Conservation (phyloP, 2,329 filamentous ascomycete species). For the Amphichorda felina region DNA sequence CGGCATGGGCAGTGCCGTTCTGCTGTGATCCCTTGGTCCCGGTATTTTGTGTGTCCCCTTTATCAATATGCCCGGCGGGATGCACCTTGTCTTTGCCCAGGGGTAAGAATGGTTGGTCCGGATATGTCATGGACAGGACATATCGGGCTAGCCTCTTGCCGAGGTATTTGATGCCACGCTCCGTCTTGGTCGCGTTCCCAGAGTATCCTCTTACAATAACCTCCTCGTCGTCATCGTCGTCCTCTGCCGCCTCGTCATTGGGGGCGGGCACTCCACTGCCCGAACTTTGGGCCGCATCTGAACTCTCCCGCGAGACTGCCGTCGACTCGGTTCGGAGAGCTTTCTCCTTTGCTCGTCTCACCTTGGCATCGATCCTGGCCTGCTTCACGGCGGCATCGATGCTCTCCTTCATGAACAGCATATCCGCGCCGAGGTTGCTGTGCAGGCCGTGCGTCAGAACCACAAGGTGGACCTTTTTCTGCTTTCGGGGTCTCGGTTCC, state of each 20-base stretch:
- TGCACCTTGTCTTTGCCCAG: slow-evolving; percentile 32
- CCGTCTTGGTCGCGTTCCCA: slow-evolving; percentile 82
- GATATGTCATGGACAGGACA: slow-evolving; percentile 80
- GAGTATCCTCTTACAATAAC: slow-evolving; percentile 84
- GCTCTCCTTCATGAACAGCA: slow-evolving; percentile 95
- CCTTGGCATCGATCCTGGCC: slow-evolving; percentile 57
- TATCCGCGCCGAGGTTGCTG: slow-evolving; percentile 89
- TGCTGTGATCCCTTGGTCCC: slow-evolving; percentile 41
- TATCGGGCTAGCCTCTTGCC: slow-evolving; percentile 91
- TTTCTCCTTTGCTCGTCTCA: slow-evolving; percentile 40
- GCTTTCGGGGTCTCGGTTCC: slow-evolving; percentile 30
- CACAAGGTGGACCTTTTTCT: slow-evolving; percentile 80
- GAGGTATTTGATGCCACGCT: slow-evolving; percentile 92
- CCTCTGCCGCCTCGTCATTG: slow-evolving; percentile 11
- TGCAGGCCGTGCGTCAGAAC: slow-evolving; percentile 89
- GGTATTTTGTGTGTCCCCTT: slow-evolving; percentile 27
- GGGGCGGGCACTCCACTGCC: too few species aligned
- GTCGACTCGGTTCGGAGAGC: slow-evolving; percentile 12
- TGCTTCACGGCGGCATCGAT: slow-evolving; percentile 76
- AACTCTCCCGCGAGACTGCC: neutral
- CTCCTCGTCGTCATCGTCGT: slow-evolving; percentile 61
- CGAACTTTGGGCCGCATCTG: slow-evolving; percentile 1
- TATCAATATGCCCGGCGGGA: slow-evolving; percentile 10
- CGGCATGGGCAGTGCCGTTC: slow-evolving; percentile 47
- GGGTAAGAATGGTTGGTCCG: slow-evolving; percentile 81